These are phyloP conservation scores for Wickerhamiella qilinensis DNA, from an alignment of 805 yeast genomes.

Conservation along the genomic window DNA sequence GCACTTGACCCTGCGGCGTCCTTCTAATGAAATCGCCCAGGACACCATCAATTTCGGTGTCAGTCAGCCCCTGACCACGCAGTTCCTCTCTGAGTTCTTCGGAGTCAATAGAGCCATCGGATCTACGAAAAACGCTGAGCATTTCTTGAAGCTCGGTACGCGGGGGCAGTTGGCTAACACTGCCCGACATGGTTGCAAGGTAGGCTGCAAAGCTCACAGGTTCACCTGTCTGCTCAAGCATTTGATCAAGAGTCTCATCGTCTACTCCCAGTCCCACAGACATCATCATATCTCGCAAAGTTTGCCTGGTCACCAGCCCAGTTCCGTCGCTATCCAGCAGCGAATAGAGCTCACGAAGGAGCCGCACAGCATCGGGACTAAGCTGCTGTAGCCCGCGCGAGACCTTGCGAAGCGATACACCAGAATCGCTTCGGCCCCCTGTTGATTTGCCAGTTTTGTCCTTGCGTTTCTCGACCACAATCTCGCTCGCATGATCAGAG, in stretches of 20 bases:
- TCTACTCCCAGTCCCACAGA: constrained; percentile 12
- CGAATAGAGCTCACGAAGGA: constrained; percentile 15
- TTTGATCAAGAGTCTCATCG: constrained; percentile 9
- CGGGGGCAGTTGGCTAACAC: constrained; percentile 11
- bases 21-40: constrained; percentile 9
- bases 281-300: constrained; percentile 11
- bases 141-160: constrained; percentile 12
- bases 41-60: constrained; percentile 10
- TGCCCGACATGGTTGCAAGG: constrained; percentile 14
- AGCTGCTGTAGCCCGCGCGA: constrained; percentile 7
- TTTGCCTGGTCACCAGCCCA: constrained; percentile 13
- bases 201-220: constrained; percentile 14
- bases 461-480: neutral
- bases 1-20: constrained; percentile 9
- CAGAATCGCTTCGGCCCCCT: neutral
- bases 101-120: constrained; percentile 11
- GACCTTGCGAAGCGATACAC: neutral
- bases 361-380: constrained; percentile 13
- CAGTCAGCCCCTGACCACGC: constrained; percentile 9
- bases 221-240: constrained; percentile 16
- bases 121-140: constrained; percentile 12
- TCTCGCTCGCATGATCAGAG: neutral
- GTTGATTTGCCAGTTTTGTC: neutral
- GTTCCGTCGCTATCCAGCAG: constrained; percentile 15
- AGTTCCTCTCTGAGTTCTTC: constrained; percentile 9